These are phyloP conservation scores for Leccinellum albellum DNA, from an alignment of 768 basidiomycete species.

Conservation along the genomic window DNA sequence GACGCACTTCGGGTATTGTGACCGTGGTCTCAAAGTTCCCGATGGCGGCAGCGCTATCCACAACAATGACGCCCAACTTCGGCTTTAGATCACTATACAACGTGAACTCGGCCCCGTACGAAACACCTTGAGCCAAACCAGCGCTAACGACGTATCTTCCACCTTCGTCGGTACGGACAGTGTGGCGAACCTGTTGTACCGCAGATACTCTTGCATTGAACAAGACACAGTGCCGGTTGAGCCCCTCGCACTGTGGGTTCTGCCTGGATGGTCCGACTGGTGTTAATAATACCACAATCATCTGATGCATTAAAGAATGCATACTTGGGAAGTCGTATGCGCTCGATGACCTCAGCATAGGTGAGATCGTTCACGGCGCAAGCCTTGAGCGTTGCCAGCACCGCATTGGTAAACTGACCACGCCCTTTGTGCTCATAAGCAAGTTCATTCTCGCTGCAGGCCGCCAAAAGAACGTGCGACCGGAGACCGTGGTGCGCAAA, in stretches of 20 bases:
- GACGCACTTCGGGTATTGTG: background rate
- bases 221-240: constrained; percentile 18
- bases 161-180: background rate
- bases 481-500: constrained; percentile 28
- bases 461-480: constrained; percentile 43
- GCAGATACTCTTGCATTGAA: constrained; percentile 20
- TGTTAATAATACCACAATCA: background rate
- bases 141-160: constrained; percentile 19
- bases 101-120: constrained; percentile 14
- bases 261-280: constrained; percentile 14
- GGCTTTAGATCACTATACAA: constrained; percentile 11
- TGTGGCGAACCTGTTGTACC: constrained; percentile 5
- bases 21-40: constrained; percentile 13
- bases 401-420: constrained; percentile 25
- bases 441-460: constrained; percentile 35
- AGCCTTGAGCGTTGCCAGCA: constrained; percentile 14
- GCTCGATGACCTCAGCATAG: constrained; percentile 21
- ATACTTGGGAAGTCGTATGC: constrained; percentile 13
- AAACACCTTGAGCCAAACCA: constrained; percentile 27
- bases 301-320: background rate
- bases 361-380: constrained; percentile 17
- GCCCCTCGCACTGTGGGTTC: constrained; percentile 29
- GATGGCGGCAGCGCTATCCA: constrained; percentile 9
- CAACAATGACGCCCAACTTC: background rate
- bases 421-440: constrained; percentile 26